phyloP scores from a whole-genome alignment of 441 rosid genomes.

The Iberis amara region DNA sequence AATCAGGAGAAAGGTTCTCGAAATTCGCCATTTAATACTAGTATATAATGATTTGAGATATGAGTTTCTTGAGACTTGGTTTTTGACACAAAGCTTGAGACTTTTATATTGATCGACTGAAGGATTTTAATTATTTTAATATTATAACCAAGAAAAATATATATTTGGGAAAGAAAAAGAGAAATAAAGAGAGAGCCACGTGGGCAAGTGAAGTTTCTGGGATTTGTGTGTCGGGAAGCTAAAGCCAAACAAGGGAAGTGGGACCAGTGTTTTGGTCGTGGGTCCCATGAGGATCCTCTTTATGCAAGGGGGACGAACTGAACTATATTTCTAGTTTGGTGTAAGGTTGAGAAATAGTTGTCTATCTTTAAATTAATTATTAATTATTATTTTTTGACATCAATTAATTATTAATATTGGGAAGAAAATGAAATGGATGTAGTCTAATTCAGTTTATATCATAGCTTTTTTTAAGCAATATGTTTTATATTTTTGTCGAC shows the following conservation, averaged over 20 bases:
- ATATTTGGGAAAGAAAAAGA: not conserved
- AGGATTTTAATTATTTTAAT: not conserved
- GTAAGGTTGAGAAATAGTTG: conserved; percentile 23
- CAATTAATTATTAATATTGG: conserved; percentile 10
- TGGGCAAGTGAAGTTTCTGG: conserved; percentile 29
- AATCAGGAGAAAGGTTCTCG: conserved; percentile 24
- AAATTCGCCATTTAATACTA: conserved; percentile 30
- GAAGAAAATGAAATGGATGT: conserved; percentile 24
- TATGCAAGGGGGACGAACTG: conserved; percentile 26
- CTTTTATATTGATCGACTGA: conserved; percentile 18
- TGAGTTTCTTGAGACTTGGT: conserved; percentile 8
- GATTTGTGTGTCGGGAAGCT: conserved; percentile 32
- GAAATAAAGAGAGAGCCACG: conserved; percentile 28
- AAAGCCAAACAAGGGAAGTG: conserved; percentile 26
- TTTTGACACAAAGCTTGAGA: conserved; percentile 14
- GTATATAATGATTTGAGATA: conserved; percentile 5
- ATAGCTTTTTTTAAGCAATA: not conserved
- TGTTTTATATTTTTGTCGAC: not conserved
- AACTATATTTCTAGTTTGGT: conserved; percentile 17
- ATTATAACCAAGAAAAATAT: conserved; percentile 15
- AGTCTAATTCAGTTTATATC: conserved; percentile 23
- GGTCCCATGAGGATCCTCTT: conserved; percentile 13
- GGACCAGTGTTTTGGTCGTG: conserved; percentile 24
- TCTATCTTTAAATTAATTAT: conserved; percentile 7
- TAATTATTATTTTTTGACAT: too few relatives aligned